Evolutionary conservation across 2,329 filamentous ascomycete genomes (phyloP).

Genomic region (Metarhizium album): DNA sequence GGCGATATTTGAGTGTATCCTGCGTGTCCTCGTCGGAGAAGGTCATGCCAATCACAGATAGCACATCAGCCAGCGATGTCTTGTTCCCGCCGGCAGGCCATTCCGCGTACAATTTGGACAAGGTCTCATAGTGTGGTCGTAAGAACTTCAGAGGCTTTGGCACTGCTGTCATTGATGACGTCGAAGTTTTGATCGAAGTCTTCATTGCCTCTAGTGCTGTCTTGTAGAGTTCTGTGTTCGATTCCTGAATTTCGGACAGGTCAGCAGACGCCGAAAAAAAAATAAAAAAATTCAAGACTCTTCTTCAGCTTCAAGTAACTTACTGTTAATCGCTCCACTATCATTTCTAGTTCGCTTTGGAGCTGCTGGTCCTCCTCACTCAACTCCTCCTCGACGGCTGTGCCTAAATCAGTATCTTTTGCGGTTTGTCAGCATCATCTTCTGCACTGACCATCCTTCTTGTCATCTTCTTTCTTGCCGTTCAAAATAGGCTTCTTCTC

Average conservation of each 20-base stretch:
- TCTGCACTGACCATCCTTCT: slow-evolving; percentile 33
- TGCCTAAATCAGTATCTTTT: slow-evolving; percentile 13
- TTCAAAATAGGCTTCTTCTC: slow-evolving; percentile 63
- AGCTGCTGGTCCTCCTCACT: slow-evolving; percentile 97
- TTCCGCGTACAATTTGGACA: slow-evolving; percentile 78
- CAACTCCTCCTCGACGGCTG: slow-evolving; percentile 63
- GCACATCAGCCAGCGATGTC: slow-evolving; percentile 81
- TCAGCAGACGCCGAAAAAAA: not conserved
- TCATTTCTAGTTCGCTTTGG: slow-evolving; percentile 95
- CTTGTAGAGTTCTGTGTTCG: slow-evolving; percentile 79
- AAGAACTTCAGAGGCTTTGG: slow-evolving; percentile 98
- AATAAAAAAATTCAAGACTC: not conserved
- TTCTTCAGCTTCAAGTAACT: slow-evolving; percentile 10
- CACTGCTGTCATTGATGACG: slow-evolving; percentile 97
- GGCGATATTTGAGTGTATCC: slow-evolving; percentile 91
- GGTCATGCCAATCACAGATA: slow-evolving; percentile 98
- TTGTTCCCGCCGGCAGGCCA: slow-evolving; percentile 82
- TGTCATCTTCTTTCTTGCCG: slow-evolving; percentile 68
- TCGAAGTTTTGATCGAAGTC: slow-evolving; percentile 96
- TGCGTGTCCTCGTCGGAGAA: slow-evolving; percentile 93
- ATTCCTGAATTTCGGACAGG: slow-evolving; percentile 50
- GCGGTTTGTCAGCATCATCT: slow-evolving; percentile 7
- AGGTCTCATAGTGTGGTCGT: slow-evolving; percentile 85
- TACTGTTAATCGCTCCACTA: slow-evolving; percentile 89
- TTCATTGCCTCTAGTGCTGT: slow-evolving; percentile 93